Base-by-base conservation (phyloP, 495 filamentous ascomycete genomes). In the Aspergillus cavernicola region DNA sequence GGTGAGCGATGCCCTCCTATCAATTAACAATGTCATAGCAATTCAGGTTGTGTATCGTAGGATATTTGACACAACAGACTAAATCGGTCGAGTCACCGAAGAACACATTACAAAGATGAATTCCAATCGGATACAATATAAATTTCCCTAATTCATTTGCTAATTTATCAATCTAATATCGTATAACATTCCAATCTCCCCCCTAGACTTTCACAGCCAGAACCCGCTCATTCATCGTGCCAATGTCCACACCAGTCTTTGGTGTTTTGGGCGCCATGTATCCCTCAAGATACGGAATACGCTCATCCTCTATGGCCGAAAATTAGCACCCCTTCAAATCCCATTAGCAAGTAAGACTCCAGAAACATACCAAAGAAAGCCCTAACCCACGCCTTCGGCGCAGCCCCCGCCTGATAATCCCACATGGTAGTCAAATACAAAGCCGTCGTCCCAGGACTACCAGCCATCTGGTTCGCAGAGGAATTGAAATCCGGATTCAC, bases 231-330 rank as follows among this genome's bases (percentile, higher is more conserved):
- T 42, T 52, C 50, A 52, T 43, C 1, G 3, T 13, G 5, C 8
- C 0, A 20, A 52, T 23, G 18, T 33, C 28, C 38, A 0, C 8
- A 9, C 8, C 16, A 23, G 13, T 43, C 18, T 31, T 42, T 37
- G 12, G 38, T 18, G 9, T 23, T 16, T 26, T 36, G 0, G 50
- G 24, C 22, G 29, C 29, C 29, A 6, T 24, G 20, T 33, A 52
- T 15, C 50, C 50, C 40, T 52, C 50, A 2, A 40, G n/a, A 36
- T 52, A 52, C 31, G 50, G 50, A 24, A 52, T 52, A 8, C 50
- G 38, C 13, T 52, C 50, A 13, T 52, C 50, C 37, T 22, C 50
- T 52, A 36, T 18, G 15, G 10, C 6, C 20, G 4, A 29, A 4
- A 11, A 24, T 49, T 38, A 49, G 32, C 32, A 35, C 18, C 13